Evolutionary conservation across 352 stramenopile genomes (phyloP).

Genomic region (Phytophthora cactorum): DNA sequence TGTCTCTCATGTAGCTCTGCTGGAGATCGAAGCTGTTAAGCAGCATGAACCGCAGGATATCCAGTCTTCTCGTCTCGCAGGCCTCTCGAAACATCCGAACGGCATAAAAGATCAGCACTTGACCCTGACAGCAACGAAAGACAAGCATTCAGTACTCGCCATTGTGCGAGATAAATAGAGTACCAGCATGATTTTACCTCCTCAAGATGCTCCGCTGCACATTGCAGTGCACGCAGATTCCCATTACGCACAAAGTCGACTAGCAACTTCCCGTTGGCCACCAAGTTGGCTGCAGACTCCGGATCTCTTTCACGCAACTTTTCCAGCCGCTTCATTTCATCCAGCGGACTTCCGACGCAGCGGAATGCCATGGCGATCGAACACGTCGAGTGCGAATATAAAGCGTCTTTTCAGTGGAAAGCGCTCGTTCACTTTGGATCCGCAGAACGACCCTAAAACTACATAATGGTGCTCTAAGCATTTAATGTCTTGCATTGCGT

Average conservation of each 20-base stretch:
- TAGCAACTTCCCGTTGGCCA: slow-evolving; percentile 72
- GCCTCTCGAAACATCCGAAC: slow-evolving; percentile 76
- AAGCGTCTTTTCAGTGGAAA: slow-evolving; percentile 17
- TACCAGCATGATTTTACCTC: slow-evolving; percentile 31
- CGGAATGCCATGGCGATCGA: slow-evolving; percentile 50
- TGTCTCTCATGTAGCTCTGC: slow-evolving; percentile 59
- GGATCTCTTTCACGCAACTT: slow-evolving; percentile 48
- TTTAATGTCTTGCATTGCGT: too few species aligned
- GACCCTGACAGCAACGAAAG: slow-evolving; percentile 31
- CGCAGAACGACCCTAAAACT: not conserved
- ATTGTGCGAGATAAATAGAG: not conserved
- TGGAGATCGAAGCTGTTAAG: slow-evolving; percentile 68
- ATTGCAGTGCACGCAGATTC: slow-evolving; percentile 59
- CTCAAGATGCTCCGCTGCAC: slow-evolving; percentile 50
- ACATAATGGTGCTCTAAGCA: too few species aligned
- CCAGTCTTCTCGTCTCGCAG: slow-evolving; percentile 45
- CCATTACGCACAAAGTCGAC: slow-evolving; percentile 53
- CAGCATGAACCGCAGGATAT: slow-evolving; percentile 72
- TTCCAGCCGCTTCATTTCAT: slow-evolving; percentile 71
- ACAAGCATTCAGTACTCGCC: not conserved
- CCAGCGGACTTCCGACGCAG: slow-evolving; percentile 39
- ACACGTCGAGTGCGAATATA: slow-evolving; percentile 14
- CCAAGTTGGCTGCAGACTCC: slow-evolving; percentile 58
- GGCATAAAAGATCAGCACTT: slow-evolving; percentile 66
- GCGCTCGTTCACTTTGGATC: too few species aligned